A percentile compares a stretch with the other conserved stretches of the same genome.
These are phyloP conservation scores for Trichoderma gamsii DNA, from an alignment of 495 filamentous ascomycete genomes.

Conservation along the genomic window DNA sequence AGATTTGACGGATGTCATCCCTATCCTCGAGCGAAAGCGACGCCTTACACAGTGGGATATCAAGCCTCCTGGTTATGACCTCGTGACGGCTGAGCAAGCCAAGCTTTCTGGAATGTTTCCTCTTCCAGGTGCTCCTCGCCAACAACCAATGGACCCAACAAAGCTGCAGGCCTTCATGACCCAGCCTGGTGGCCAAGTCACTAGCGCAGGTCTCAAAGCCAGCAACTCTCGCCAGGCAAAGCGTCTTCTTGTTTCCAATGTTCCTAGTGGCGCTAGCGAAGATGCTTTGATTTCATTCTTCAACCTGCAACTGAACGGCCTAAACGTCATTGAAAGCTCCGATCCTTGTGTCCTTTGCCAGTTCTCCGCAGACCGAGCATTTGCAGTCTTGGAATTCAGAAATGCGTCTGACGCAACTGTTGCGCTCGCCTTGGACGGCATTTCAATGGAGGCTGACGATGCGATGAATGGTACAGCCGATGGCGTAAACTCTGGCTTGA, in stretches of 20 bases:
- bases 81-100: slow-evolving; percentile 96
- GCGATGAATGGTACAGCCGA: slow-evolving; percentile 50
- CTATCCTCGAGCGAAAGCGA: slow-evolving; percentile 75
- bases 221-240: slow-evolving; percentile 90
- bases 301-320: slow-evolving; percentile 89
- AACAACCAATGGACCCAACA: slow-evolving; percentile 93
- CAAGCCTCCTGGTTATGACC: slow-evolving; percentile 96
- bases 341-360: slow-evolving; percentile 87
- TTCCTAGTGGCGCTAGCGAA: slow-evolving; percentile 62
- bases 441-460: slow-evolving; percentile 73
- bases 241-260: slow-evolving; percentile 78
- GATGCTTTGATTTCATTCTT: slow-evolving; percentile 77
- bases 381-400: slow-evolving; percentile 90
- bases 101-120: slow-evolving; percentile 99
- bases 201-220: slow-evolving; percentile 76
- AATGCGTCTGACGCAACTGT: slow-evolving; percentile 80
- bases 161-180: slow-evolving; percentile 94
- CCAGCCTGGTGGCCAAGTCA: slow-evolving; percentile 66
- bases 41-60: slow-evolving; percentile 98
- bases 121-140: slow-evolving; percentile 87
- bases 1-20: slow-evolving; percentile 78
- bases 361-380: slow-evolving; percentile 66
- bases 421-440: slow-evolving; percentile 83
- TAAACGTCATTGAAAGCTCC: slow-evolving; percentile 77
- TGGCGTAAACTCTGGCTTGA: slow-evolving; percentile 56